Evolutionary conservation across 345 rosid species (phyloP).

Genomic region (Hibiscus tridactylites): DNA sequence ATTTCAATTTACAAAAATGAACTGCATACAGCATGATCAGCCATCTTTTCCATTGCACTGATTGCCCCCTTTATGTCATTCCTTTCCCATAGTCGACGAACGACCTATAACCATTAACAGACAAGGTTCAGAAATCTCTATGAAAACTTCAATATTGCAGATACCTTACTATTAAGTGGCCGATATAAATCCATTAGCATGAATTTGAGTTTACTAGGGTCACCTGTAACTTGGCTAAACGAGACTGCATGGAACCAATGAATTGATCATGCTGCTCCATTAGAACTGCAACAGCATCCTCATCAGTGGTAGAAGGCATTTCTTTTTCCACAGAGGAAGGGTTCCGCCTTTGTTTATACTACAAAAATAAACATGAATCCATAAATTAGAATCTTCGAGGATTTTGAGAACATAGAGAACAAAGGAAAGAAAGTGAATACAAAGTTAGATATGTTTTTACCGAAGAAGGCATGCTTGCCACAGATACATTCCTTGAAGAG

Average conservation of each 20-base stretch:
- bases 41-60: slow-evolving; percentile 83
- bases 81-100: slow-evolving; percentile 84
- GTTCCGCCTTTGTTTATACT: slow-evolving; percentile 55
- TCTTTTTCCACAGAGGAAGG: slow-evolving; percentile 45
- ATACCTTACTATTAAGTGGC: background rate
- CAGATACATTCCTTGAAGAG: slow-evolving; percentile 34
- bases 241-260: slow-evolving; percentile 84
- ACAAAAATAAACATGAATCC: slow-evolving; percentile 1
- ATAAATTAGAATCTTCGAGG: slow-evolving; percentile 6
- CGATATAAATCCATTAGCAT: slow-evolving; percentile 1
- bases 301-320: slow-evolving; percentile 47
- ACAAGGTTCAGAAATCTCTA: slow-evolving; percentile 21
- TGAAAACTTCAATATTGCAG: background rate
- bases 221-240: slow-evolving; percentile 92
- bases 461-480: slow-evolving; percentile 34
- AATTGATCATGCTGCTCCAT: slow-evolving; percentile 78
- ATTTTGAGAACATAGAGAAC: background rate
- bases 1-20: background rate
- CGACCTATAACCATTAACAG: slow-evolving; percentile 41
- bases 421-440: background rate
- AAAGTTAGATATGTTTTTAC: slow-evolving; percentile 26
- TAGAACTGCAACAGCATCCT: slow-evolving; percentile 58
- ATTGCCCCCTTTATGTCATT: slow-evolving; percentile 75
- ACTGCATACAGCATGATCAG: slow-evolving; percentile 69
- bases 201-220: slow-evolving; percentile 13